These are phyloP conservation scores for Hortaea werneckii DNA, from an alignment of 2,329 filamentous ascomycete species.

Conservation along the genomic window DNA sequence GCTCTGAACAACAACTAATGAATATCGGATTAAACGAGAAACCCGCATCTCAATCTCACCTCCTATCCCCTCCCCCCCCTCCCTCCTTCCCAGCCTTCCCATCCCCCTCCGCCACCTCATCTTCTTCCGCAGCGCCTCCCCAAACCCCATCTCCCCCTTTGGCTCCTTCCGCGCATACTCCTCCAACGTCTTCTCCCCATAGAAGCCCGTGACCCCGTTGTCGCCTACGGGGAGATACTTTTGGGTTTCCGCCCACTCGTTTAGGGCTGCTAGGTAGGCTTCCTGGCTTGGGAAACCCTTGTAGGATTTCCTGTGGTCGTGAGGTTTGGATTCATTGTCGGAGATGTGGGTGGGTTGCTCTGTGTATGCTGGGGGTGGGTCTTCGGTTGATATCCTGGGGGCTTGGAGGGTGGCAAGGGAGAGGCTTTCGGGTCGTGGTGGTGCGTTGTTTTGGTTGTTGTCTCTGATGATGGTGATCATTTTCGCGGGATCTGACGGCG, in stretches of 20 bases:
- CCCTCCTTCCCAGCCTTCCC: neutral
- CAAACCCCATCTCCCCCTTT: conserved; percentile 2
- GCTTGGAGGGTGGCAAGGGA: neutral
- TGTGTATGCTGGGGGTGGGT: conserved; percentile 1
- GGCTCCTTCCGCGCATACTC: conserved; percentile 13
- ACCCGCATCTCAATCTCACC: neutral
- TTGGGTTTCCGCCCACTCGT: conserved; percentile 22
- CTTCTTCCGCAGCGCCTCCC: conserved; percentile 14
- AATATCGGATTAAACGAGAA: neutral
- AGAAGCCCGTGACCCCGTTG: conserved; percentile 17
- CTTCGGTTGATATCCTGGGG: neutral
- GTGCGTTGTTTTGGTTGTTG: neutral
- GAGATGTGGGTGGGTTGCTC: neutral
- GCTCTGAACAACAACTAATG: no score
- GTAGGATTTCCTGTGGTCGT: conserved; percentile 10
- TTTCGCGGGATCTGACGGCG: conserved; percentile 7
- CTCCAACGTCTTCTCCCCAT: conserved; percentile 19
- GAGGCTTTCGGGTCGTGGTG: neutral
- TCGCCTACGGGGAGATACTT: conserved; percentile 16
- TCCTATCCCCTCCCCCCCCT: neutral
- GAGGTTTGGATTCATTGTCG: conserved; percentile 4
- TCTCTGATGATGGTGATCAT: conserved; percentile 19
- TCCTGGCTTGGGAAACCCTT: conserved; percentile 20
- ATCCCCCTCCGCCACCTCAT: conserved; percentile 11
- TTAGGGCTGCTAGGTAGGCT: conserved; percentile 19